Evolutionary conservation across 345 rosid genomes (phyloP), one percentile per base, ranked within the genome.

Genomic region (Aurinia saxatilis): DNA sequence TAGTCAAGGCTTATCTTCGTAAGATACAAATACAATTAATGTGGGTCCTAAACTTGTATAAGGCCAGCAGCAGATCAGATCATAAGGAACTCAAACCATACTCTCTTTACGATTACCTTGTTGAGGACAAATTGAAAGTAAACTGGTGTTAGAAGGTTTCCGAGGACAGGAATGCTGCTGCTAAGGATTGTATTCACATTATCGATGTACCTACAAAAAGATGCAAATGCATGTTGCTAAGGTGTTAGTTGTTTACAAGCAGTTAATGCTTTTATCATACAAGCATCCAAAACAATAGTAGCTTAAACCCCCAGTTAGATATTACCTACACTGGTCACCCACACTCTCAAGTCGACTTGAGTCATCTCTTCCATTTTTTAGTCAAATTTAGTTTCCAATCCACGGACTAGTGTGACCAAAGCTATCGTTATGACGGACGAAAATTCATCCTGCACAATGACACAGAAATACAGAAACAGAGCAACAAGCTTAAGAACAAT

Each of bases 321-420:
- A 63, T 81, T 75, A 93, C 99, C 73, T 86, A 50, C 97, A 93
- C 66, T 93, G 99, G 75, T 93, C 97, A 39, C 97, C 99, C 37
- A 93, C 99, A 73, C 97, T 86, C 75, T 90, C 96, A 71, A 93
- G 97, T 68, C 88, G 90, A 70, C 96, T n/a, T n/a, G 92, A 41
- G 96, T 80, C 99, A 93, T 93, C 41, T 77, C 84, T 54, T 88
- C 95, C 96, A 93, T 90, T 82, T 93, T 96, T 49, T 76, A 71
- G 79, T 93, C 99, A 74, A 93, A 93, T 70, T 87, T 90, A 40
- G 96, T 87, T 81, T 93, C 99, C 58, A 93, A 58, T 73, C 97
- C 97, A 52, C 83, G 90, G 70, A 93, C 99, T 52, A 93, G 69
- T 57, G 96, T 90, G 21, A 90, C 88, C 67, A 93, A 74, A 49